A percentile compares a stretch with the other conserved stretches of the same genome.
Evolutionary conservation across 176 grass and related monocot species (phyloP).

Genomic region (Microstegium vimineum): DNA sequence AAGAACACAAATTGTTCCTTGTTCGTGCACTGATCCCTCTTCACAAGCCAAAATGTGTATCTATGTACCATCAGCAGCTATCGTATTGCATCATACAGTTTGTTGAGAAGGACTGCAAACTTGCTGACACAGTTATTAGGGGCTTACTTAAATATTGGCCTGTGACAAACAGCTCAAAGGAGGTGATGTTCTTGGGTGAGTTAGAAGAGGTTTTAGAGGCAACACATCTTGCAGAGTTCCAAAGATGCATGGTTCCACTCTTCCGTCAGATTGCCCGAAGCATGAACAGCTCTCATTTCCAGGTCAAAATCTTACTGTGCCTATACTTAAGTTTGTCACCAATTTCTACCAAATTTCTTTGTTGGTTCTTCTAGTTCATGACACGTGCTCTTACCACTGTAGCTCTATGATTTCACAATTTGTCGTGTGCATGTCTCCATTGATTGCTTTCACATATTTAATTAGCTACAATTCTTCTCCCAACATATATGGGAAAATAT

Average conservation of each 20-base stretch:
- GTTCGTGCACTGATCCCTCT: conserved; percentile 87
- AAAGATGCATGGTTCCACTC: conserved; percentile 81
- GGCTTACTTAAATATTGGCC: conserved; percentile 99
- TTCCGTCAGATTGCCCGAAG: conserved; percentile 68
- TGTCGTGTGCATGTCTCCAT: background rate
- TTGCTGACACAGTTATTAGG: conserved; percentile 88
- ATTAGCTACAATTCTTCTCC: background rate
- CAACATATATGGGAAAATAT: background rate
- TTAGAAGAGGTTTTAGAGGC: conserved; percentile 95
- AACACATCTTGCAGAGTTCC: conserved; percentile 87
- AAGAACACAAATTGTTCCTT: conserved; percentile 97
- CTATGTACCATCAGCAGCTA: conserved; percentile 87
- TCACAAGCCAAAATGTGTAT: conserved; percentile 93
- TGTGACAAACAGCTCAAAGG: conserved; percentile 96
- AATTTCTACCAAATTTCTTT: conserved; percentile 13
- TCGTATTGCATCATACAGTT: conserved; percentile 95
- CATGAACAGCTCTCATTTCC: conserved; percentile 93
- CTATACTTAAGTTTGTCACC: conserved; percentile 10
- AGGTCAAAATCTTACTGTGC: conserved; percentile 57
- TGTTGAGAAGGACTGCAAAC: conserved; percentile 96
- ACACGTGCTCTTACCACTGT: background rate
- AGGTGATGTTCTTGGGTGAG: conserved; percentile 98
- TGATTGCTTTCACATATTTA: background rate
- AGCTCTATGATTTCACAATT: background rate
- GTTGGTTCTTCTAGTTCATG: conserved; percentile 14